A percentile compares a stretch with the other conserved stretches of the same genome.
These are phyloP conservation scores for Lipomyces oligophaga DNA, from an alignment of 805 yeast genomes.

Conservation along the genomic window DNA sequence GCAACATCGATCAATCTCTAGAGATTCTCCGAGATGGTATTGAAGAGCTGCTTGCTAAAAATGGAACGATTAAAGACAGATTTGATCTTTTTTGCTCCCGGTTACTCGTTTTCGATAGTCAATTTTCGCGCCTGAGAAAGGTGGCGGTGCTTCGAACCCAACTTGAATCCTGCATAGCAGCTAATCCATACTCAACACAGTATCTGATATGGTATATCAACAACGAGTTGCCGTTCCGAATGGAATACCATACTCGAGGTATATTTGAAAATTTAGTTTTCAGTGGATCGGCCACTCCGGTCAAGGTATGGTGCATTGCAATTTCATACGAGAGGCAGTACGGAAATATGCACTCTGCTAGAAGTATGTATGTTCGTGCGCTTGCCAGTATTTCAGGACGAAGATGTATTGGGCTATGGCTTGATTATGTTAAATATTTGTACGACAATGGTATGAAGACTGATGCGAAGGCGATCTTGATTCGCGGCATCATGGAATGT, in stretches of 20 bases:
- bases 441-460: background rate
- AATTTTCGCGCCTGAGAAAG: too few relatives aligned
- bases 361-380: conserved; percentile 14
- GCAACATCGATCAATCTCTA: background rate
- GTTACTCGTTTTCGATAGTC: too few relatives aligned
- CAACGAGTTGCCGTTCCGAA: conserved; percentile 12
- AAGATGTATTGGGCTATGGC: conserved; percentile 11
- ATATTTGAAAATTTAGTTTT: conserved; percentile 7
- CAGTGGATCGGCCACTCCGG: background rate
- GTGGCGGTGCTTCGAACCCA: conserved; percentile 15
- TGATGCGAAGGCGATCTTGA: conserved; percentile 10
- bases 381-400: conserved; percentile 3
- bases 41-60: too few relatives aligned
- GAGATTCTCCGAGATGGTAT: background rate
- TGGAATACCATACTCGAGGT: conserved; percentile 14
- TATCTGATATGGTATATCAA: conserved; percentile 9
- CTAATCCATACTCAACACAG: conserved; percentile 9
- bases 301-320: conserved; percentile 14
- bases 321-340: conserved; percentile 5
- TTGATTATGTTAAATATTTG: conserved; percentile 11
- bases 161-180: conserved; percentile 6
- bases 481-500: conserved; percentile 19
- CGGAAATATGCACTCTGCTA: conserved; percentile 6
- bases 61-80: too few relatives aligned
- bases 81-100: too few relatives aligned